Percentiles rank a stretch among this genome's conserved stretches.
These are phyloP conservation scores for Cystobasidium tubakii DNA, from an alignment of 768 basidiomycete genomes.

Conservation along the genomic window DNA sequence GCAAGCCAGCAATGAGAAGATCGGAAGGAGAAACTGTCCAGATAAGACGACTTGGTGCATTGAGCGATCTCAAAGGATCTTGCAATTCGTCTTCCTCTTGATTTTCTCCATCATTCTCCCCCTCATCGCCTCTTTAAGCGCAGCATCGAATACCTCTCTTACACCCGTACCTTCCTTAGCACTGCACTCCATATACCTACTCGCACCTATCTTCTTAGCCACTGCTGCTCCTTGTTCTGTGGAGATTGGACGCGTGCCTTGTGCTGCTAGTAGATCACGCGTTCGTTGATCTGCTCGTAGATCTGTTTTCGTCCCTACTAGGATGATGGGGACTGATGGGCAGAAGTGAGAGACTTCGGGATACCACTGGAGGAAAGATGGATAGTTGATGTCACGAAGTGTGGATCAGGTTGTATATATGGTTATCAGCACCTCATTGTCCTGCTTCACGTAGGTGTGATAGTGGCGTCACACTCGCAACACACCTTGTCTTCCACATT, in stretches of 20 bases:
- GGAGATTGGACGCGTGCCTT: constrained; percentile 66
- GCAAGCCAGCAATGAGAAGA: too few species aligned
- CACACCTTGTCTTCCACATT: constrained; percentile 99
- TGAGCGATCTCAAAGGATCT: constrained; percentile 37
- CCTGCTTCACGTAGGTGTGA: too few species aligned
- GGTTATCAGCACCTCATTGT: too few species aligned
- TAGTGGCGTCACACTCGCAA: not conserved
- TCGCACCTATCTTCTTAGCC: constrained; percentile 75
- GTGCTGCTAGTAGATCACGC: constrained; percentile 78
- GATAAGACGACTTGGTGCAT: too few species aligned
- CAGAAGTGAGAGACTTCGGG: constrained; percentile 90
- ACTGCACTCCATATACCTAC: constrained; percentile 81
- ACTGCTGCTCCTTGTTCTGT: constrained; percentile 75
- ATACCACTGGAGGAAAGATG: constrained; percentile 62
- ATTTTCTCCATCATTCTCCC: constrained; percentile 63
- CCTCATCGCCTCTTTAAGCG: constrained; percentile 80
- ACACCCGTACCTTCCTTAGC: constrained; percentile 87
- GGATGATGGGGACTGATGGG: constrained; percentile 76
- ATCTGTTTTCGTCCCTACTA: constrained; percentile 91
- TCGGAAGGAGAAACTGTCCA: too few species aligned
- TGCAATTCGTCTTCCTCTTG: constrained; percentile 36
- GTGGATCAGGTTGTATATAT: too few species aligned
- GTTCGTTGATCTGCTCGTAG: constrained; percentile 78
- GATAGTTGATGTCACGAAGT: too few species aligned
- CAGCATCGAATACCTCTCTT: constrained; percentile 82